Evolutionary conservation across 164 flowering plant species (phyloP), one percentile per base, ranked within the genome.

Genomic region (Piper betle): DNA sequence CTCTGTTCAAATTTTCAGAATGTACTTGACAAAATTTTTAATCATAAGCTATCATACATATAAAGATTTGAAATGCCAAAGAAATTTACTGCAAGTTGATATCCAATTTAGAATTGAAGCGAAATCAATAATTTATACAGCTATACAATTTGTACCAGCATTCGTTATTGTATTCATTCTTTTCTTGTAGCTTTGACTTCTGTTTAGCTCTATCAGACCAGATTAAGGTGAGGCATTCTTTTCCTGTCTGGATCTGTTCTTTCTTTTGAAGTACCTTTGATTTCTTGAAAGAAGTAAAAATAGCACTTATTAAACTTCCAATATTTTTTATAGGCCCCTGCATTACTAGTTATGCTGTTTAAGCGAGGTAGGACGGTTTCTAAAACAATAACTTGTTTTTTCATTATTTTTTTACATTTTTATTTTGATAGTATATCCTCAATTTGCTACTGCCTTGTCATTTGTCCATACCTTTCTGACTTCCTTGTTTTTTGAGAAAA

Each of bases 261-360:
- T 62, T 16, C 17, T 37, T 7, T 54, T n/a, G n/a, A 59, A 1
- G 48, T 46, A 48, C 37, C 8, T n/a, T 41, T 20, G 8, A 39
- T 41, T 52, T 15, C 38, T 6, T 37, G 12, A 43, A 43, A 7
- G 4, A 8, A 53, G 20, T 9, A n/a, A 15, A n/a, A 16, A n/a
- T 1, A 53, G 1, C 56, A 53, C 4, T 53, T 53, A 53, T 20
- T 6, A 53, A 9, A 43, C 1, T 43, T 3, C 50, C 12, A n/a
- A 8, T 43, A 40, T 63, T 56, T 62, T 77, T 9, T 78, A 82
- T 83, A 92, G 98, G 98, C 98, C 57, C 96, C 94, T 9, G 96
- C 88, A 42, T 69, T 93, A 64, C 84, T 93, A 53, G 82, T 72
- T 48, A 57, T 79, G 62, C 77, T 93, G 40, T 93, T 93, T 80